Evolutionary conservation across 202 grass and related monocot genomes (phyloP), one percentile per base, ranked within the genome.

Genomic region (Brachypodium distachyon): DNA sequence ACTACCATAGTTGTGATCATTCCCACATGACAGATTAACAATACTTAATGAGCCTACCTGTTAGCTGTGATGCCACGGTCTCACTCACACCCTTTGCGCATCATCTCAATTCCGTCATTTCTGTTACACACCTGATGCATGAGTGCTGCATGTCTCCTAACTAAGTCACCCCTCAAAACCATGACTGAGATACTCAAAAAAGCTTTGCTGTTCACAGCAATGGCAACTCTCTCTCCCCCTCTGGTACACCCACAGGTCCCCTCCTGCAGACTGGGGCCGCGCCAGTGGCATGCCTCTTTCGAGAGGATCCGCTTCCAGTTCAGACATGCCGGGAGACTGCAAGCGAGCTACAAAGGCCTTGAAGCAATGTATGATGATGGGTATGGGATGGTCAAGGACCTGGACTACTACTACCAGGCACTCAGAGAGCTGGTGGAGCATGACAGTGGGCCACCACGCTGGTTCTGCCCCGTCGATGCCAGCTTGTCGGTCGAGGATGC

Each of bases 301-400:
- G 43, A 34, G 42, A 71, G 43, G n/a, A 71, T 50, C 41, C 78
- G 60, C 33, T 68, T 46, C 32, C 80, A 22, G 26, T 57, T 43
- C 34, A 79, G 50, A 53, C 63, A 74, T 12, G 80, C 41, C 1
- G 26, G 67, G 33, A 87, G 69, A 17, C 22, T 86, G 73, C 58
- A 74, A 10, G 78, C 77, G 18, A 93, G 81, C 37, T 90, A 90
- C 52, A 84, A 29, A 13, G 90, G 90, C 6, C 76, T 93, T 38
- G 81, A 87, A 66, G 48, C 80, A 5, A 34, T 90, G 23, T 85
- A 93, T 46, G 87, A 93, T 48, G 90, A 93, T 78, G 90, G 90
- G 14, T 85, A 87, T 63, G 77, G 74, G 68, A 76, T 7, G 4
- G 23, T 49, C 12, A 81, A 81, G 55, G 78, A 69, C 40, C 77